Conservation (phyloP, 2,329 filamentous ascomycete genomes). For the Huntiella abstrusa region DNA sequence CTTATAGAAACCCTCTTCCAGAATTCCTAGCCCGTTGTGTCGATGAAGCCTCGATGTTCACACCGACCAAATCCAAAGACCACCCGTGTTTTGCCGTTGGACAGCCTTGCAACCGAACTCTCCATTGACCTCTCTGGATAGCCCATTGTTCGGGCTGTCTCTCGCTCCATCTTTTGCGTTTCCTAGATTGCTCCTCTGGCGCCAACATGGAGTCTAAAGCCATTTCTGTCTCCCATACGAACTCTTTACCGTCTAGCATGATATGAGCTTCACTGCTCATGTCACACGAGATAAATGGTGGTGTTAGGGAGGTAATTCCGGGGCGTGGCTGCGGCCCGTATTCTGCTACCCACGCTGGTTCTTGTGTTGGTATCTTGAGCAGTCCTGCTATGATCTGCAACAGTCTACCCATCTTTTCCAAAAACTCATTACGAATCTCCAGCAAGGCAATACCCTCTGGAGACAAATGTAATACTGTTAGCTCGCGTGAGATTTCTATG, state of each 20-base stretch:
- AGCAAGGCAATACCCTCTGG: conserved; percentile 26
- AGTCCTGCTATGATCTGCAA: conserved; percentile 70
- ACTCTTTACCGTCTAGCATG: conserved; percentile 35
- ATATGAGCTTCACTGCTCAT: conserved; percentile 43
- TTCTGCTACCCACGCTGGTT: neutral
- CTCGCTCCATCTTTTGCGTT: conserved; percentile 8
- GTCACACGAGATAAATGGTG: conserved; percentile 47
- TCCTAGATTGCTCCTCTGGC: conserved; percentile 12
- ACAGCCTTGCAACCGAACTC: conserved; percentile 41
- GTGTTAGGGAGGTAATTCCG: conserved; percentile 35
- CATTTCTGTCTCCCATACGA: conserved; percentile 12
- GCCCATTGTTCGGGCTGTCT: conserved; percentile 31
- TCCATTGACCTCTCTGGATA: conserved; percentile 52
- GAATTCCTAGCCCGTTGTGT: conserved; percentile 48
- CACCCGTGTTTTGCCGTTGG: conserved; percentile 22
- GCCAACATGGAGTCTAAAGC: conserved; percentile 2
- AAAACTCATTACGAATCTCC: conserved; percentile 55
- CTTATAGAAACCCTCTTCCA: conserved; percentile 39
- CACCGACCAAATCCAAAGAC: conserved; percentile 57
- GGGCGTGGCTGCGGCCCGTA: conserved; percentile 19
- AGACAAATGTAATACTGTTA: conserved; percentile 35
- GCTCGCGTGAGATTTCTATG: conserved; percentile 57
- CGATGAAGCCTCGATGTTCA: conserved; percentile 56
- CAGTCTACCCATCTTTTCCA: conserved; percentile 50
- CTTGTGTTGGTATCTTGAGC: conserved; percentile 40